Conservation (phyloP, 148 eudicot species). For the Chenopodium album region DNA sequence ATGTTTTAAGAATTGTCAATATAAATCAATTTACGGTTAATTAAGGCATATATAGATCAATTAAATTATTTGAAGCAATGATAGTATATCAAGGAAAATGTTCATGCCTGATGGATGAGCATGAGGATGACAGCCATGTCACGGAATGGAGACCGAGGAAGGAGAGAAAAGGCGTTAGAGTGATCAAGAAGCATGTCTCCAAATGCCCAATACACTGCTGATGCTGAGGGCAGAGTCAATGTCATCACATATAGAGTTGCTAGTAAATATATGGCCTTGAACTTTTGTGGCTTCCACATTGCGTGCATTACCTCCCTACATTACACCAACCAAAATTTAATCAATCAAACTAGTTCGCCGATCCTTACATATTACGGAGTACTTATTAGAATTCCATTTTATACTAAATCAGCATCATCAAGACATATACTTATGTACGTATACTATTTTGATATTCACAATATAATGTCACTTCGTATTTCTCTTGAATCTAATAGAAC, state of each 20-base stretch:
- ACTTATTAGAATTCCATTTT: background rate
- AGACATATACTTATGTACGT: too few relatives aligned
- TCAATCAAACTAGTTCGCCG: background rate
- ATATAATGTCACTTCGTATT: too few relatives aligned
- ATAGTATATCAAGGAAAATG: too few relatives aligned
- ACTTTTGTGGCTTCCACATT: constrained; percentile 97
- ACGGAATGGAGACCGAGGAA: constrained; percentile 71
- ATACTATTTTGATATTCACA: too few relatives aligned
- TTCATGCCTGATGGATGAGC: constrained; percentile 88
- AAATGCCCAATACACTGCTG: constrained; percentile 91
- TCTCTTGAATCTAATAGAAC: too few relatives aligned
- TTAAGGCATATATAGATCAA: too few relatives aligned
- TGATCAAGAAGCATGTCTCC: constrained; percentile 84
- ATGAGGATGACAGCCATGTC: constrained; percentile 88
- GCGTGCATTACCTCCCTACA: constrained; percentile 93
- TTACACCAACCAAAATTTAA: background rate
- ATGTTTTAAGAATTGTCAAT: background rate
- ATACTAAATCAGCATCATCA: too few relatives aligned
- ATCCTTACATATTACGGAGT: too few relatives aligned
- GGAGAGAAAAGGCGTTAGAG: constrained; percentile 87
- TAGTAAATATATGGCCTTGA: constrained; percentile 75
- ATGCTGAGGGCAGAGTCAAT: constrained; percentile 77
- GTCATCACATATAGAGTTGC: constrained; percentile 81
- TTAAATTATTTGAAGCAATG: background rate
- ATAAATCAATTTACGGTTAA: background rate